These are phyloP conservation scores for Nicotiana benthamiana DNA, from an alignment of 257 asterid species.

Conservation along the genomic window DNA sequence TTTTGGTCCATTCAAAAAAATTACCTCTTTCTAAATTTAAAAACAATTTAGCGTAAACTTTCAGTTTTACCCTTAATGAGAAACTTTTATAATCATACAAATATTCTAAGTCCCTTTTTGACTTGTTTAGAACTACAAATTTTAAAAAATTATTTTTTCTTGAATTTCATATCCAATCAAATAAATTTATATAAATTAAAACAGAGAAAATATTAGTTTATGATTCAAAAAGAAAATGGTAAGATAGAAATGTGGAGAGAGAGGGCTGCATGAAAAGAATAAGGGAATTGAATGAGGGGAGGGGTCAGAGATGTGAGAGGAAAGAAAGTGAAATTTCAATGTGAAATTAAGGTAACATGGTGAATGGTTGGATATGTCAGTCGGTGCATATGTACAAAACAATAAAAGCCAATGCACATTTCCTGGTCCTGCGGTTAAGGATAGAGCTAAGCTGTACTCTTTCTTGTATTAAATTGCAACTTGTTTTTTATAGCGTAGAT, in stretches of 20 bases:
- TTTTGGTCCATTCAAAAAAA: too few relatives aligned
- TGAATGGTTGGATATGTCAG: constrained; percentile 23
- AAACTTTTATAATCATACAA: too few relatives aligned
- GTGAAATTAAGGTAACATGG: constrained; percentile 18
- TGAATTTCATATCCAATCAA: too few relatives aligned
- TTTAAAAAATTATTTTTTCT: too few relatives aligned
- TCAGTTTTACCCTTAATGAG: too few relatives aligned
- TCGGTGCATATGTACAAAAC: constrained; percentile 21
- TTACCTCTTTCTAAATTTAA: too few relatives aligned
- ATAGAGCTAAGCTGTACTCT: neutral
- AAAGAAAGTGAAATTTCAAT: constrained; percentile 23
- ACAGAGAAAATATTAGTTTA: too few relatives aligned
- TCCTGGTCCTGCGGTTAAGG: constrained; percentile 28
- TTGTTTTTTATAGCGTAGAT: constrained; percentile 1
- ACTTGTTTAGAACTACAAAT: too few relatives aligned
- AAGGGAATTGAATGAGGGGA: constrained; percentile 26
- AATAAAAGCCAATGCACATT: constrained; percentile 2
- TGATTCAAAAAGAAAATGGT: neutral
- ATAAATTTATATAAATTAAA: too few relatives aligned
- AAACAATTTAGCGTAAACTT: too few relatives aligned
- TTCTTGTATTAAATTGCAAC: constrained; percentile 17
- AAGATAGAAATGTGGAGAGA: neutral
- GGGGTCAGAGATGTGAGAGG: constrained; percentile 27
- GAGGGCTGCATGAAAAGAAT: neutral
- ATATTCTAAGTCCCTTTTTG: too few relatives aligned